These are phyloP conservation scores for Aphanomyces stellatus DNA, from an alignment of 352 stramenopile species.

Conservation along the genomic window DNA sequence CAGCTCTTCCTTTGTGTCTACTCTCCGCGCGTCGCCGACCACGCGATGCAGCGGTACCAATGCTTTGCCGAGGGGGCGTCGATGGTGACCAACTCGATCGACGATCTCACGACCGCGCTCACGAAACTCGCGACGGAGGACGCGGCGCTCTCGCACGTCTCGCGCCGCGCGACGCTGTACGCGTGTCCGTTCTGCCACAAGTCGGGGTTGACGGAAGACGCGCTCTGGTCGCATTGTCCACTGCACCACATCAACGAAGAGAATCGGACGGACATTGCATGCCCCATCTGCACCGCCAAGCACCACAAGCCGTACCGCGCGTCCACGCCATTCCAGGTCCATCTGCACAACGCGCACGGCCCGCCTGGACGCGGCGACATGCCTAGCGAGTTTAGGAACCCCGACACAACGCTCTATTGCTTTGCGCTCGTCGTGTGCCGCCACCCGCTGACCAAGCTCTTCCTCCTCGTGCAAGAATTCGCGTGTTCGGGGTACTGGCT, in stretches of 20 bases:
- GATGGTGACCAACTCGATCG: conserved; percentile 71
- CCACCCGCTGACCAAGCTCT: conserved; percentile 75
- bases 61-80: conserved; percentile 70
- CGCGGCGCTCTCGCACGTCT: conserved; percentile 17
- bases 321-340: conserved; percentile 71
- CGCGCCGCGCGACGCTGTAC: conserved; percentile 23
- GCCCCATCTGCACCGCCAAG: conserved; percentile 52
- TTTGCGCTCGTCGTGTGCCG: conserved; percentile 80
- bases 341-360: conserved; percentile 78
- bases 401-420: conserved; percentile 61
- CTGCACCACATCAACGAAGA: conserved; percentile 83
- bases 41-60: conserved; percentile 60
- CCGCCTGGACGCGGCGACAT: conserved; percentile 67
- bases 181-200: conserved; percentile 71
- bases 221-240: conserved; percentile 76
- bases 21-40: conserved; percentile 60
- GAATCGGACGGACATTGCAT: conserved; percentile 58
- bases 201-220: conserved; percentile 61
- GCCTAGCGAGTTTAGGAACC: conserved; percentile 73
- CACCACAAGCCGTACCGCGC: conserved; percentile 24
- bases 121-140: conserved; percentile 19
- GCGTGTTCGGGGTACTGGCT: conserved; percentile 81
- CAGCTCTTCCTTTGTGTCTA: conserved; percentile 84
- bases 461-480: conserved; percentile 81
- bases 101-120: conserved; percentile 30